Percentiles rank a stretch among this genome's conserved stretches.
These are phyloP conservation scores for Ophiosphaerella korrae DNA, from an alignment of 2,329 filamentous ascomycete species.

Conservation along the genomic window DNA sequence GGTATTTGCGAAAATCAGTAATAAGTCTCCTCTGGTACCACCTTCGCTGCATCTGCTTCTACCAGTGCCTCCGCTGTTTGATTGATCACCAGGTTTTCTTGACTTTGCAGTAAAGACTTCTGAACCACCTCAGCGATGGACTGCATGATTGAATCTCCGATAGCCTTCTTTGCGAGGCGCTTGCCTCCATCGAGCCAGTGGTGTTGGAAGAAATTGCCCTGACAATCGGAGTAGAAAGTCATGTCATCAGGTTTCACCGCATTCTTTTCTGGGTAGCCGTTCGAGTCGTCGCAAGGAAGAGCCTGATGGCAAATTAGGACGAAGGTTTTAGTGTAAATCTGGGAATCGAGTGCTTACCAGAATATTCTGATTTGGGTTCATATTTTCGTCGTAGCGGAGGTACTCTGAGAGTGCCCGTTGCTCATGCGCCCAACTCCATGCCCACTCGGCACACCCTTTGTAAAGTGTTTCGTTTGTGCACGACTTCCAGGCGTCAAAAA, in stretches of 20 bases:
- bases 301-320: background rate
- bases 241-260: slow-evolving; percentile 1
- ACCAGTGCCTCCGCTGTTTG: background rate
- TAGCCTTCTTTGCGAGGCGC: background rate
- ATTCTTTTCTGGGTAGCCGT: slow-evolving; percentile 26
- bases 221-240: slow-evolving; percentile 18
- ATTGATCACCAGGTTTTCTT: background rate
- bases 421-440: slow-evolving; percentile 29
- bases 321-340: background rate
- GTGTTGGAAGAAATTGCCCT: slow-evolving; percentile 25
- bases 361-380: slow-evolving; percentile 20
- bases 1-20: background rate
- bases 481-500: slow-evolving; percentile 31
- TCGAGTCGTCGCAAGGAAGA: slow-evolving; percentile 38
- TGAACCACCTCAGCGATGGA: background rate
- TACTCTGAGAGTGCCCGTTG: slow-evolving; percentile 38
- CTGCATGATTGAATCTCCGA: background rate
- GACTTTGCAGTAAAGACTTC: background rate
- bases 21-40: too few species aligned
- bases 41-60: background rate
- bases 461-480: slow-evolving; percentile 31
- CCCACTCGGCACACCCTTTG: slow-evolving; percentile 28
- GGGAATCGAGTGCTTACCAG: slow-evolving; percentile 9
- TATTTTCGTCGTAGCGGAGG: slow-evolving; percentile 30
- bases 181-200: slow-evolving; percentile 14